A percentile compares a stretch with the other conserved stretches of the same genome.
phyloP scores from a whole-genome alignment of 2,329 filamentous ascomycete genomes.

The Cladophialophora psammophila region DNA sequence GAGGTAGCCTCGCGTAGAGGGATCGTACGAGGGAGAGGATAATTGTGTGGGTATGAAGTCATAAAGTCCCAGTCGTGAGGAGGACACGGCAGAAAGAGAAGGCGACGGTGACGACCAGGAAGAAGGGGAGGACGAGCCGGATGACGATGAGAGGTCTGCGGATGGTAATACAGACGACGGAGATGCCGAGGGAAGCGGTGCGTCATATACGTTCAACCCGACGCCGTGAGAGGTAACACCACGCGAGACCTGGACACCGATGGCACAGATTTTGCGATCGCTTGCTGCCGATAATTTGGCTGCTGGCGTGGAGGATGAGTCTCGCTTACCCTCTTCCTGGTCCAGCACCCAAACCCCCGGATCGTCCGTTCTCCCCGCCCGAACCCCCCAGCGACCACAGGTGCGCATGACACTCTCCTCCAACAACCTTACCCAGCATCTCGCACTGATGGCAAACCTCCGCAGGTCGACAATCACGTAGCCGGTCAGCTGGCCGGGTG shows the following conservation, averaged over 20 bases:
- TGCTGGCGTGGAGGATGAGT: not conserved
- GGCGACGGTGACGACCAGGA: not conserved
- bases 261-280: conserved; percentile 80
- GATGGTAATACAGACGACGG: not conserved
- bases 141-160: not conserved
- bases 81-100: not conserved
- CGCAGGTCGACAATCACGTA: conserved; percentile 89
- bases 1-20: conserved; percentile 42
- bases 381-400: conserved; percentile 67
- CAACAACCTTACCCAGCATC: conserved; percentile 78
- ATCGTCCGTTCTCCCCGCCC: conserved; percentile 69
- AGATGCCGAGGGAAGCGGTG: conserved; percentile 56
- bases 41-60: conserved; percentile 25
- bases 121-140: not conserved
- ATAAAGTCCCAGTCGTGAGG: not conserved
- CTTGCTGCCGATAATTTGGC: conserved; percentile 28
- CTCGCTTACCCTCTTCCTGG: not conserved
- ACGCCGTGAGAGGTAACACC: conserved; percentile 86
- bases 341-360: conserved; percentile 80
- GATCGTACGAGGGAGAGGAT: conserved; percentile 20
- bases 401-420: conserved; percentile 77
- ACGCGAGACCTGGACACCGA: conserved; percentile 88
- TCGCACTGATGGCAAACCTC: conserved; percentile 70
- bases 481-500: conserved; percentile 89
- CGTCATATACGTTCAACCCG: conserved; percentile 65